phyloP scores from a whole-genome alignment of 352 stramenopile genomes.

The Globisporangium parvum region DNA sequence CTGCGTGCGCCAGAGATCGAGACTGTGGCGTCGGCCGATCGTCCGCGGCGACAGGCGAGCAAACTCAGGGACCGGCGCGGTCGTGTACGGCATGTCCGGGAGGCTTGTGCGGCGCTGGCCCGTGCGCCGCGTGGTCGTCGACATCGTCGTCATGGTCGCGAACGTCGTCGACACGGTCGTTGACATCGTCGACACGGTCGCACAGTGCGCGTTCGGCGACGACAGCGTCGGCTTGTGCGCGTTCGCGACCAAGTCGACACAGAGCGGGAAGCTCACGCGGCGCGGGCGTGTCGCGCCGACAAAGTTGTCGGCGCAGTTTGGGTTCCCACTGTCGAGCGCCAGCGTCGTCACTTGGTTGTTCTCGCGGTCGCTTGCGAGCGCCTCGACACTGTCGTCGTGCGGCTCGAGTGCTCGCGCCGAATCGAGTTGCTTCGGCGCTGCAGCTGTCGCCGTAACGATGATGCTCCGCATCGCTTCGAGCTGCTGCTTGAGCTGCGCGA shows the following conservation, averaged over 20 bases:
- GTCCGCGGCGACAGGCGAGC: constrained; percentile 20
- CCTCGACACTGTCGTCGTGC: constrained; percentile 2
- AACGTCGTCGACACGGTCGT: too few species aligned
- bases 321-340: constrained; percentile 25
- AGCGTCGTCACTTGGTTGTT: neutral
- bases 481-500: constrained; percentile 50
- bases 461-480: constrained; percentile 39
- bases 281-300: neutral
- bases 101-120: constrained; percentile 15
- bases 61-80: neutral
- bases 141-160: too few species aligned
- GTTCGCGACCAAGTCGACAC: constrained; percentile 22
- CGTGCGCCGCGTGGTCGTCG: neutral
- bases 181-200: neutral
- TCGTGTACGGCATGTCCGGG: constrained; percentile 9
- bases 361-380: constrained; percentile 10
- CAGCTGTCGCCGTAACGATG: neutral
- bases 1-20: constrained; percentile 44
- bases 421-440: too few species aligned
- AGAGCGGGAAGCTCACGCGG: constrained; percentile 13
- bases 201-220: constrained; percentile 26
- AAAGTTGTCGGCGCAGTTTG: constrained; percentile 24
- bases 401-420: neutral
- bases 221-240: constrained; percentile 31
- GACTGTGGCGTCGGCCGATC: constrained; percentile 37